Evolutionary conservation across 352 stramenopile genomes (phyloP), one percentile per base, ranked within the genome.

Genomic region (Pythium grandisporangium): DNA sequence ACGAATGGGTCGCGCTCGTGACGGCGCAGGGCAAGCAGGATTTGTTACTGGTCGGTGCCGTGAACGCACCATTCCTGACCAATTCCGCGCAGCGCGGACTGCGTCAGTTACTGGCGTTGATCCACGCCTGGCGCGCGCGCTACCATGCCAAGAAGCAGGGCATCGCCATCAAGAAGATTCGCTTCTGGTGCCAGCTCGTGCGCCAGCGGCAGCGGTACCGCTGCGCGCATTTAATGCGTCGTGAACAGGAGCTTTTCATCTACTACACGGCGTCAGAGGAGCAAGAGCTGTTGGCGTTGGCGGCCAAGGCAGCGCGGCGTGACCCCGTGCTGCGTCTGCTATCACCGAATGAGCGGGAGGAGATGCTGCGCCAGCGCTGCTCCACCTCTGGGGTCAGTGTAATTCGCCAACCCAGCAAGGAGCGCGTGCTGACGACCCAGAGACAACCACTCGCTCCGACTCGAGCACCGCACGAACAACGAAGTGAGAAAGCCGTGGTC

Each of bases 111-210:
- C 30, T 81, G 6, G 48, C 45, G 21, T 51, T 75, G 24, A 56
- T 89, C 5, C 68, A 66, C 32, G 49, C 63, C n/a, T 86, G 75
- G 75, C 63, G 71, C 21, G 52, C 60, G 20, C 53, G 53, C 17
- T 77, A 70, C 21, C 66, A 73, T 37, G 37, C 51, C 10, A 70
- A 63, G 21, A 86, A 86, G 37, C 70, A 76, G 8, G 66, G 68
- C 2, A 66, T 84, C 17, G 72, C 72, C 16, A 63, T 86, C 42
- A 76, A 76, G 41, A 89, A 86, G 49, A 89, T 84, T 30, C 70
- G 66, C 3, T 80, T 86, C 33, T 89, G 72, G 75, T 84, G 70
- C 17, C 70, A 83, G 55, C 70, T 86, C 66, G 60, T 84, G 26
- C 75, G 73, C 37, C 72, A 82, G 48, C 72, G 69, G 8, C 73